Percentiles rank a stretch among this genome's conserved stretches.
These are phyloP conservation scores for Gonapodya sp. DNA, from an alignment of 192 early-diverging fungal species.

Conservation along the genomic window DNA sequence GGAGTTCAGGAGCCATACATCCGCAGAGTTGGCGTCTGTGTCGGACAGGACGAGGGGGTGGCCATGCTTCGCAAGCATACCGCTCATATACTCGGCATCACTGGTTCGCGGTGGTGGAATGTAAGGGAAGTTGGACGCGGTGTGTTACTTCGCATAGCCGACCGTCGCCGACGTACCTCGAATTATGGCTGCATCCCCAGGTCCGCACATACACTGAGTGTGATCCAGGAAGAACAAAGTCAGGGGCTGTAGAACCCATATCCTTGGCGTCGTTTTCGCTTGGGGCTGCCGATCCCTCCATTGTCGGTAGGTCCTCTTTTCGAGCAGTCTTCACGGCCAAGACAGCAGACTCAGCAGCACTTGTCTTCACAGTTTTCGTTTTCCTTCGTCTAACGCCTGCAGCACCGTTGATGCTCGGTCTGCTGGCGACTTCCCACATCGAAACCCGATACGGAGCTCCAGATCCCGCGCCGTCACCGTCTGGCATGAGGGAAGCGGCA, in stretches of 20 bases:
- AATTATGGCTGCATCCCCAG: constrained; percentile 6
- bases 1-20: constrained; percentile 52
- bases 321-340: not conserved
- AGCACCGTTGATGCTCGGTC: no score
- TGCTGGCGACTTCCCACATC: not conserved
- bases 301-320: no score
- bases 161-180: not conserved
- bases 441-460: not conserved
- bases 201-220: not conserved
- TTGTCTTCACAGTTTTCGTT: not conserved
- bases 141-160: no score
- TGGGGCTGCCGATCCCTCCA: not conserved
- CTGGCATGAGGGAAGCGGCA: not conserved
- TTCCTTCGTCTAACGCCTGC: not conserved
- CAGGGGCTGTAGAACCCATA: not conserved
- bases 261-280: not conserved
- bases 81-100: constrained; percentile 49
- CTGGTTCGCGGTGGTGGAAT: not conserved
- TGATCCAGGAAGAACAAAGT: constrained; percentile 1
- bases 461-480: not conserved
- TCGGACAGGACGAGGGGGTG: constrained; percentile 37
- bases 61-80: constrained; percentile 35
- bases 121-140: not conserved
- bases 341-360: not conserved
- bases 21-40: constrained; percentile 22